Conservation (phyloP, 208 protist species). For the Endotrypanum monterogeii region DNA sequence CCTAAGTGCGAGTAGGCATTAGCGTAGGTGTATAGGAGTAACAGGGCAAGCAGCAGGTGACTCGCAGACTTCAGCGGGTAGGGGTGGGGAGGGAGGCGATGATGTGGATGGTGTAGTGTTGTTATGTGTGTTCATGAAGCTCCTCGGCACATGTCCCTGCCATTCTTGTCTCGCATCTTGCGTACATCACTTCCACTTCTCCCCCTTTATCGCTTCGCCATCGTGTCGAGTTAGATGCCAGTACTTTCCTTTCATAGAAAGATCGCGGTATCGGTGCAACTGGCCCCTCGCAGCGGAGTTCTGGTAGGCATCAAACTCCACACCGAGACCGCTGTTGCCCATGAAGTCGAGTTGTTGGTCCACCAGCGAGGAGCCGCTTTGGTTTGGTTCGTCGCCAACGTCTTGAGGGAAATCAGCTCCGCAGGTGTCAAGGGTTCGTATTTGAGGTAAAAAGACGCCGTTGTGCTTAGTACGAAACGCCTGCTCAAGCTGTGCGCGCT, state of each 20-base stretch:
- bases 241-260: conserved; percentile 87
- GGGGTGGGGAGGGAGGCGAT: background rate
- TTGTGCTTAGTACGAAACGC: conserved; percentile 77
- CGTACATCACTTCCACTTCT: conserved; percentile 38
- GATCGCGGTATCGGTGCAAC: conserved; percentile 80
- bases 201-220: conserved; percentile 48
- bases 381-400: background rate
- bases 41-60: background rate
- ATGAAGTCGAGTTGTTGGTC: conserved; percentile 80
- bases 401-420: background rate
- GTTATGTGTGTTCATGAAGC: background rate
- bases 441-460: conserved; percentile 39
- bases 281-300: conserved; percentile 57
- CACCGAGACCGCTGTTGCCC: conserved; percentile 62
- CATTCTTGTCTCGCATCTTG: background rate
- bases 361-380: conserved; percentile 55
- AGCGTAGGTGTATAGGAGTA: background rate
- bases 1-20: background rate
- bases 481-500: conserved; percentile 53
- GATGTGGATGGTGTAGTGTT: too few relatives aligned
- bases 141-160: background rate
- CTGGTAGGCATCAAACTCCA: conserved; percentile 70
- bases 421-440: background rate
- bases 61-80: background rate
- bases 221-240: conserved; percentile 65